A percentile compares a stretch with the other conserved stretches of the same genome.
Conservation (phyloP, 345 rosid species). For the Syzygium oleosum region DNA sequence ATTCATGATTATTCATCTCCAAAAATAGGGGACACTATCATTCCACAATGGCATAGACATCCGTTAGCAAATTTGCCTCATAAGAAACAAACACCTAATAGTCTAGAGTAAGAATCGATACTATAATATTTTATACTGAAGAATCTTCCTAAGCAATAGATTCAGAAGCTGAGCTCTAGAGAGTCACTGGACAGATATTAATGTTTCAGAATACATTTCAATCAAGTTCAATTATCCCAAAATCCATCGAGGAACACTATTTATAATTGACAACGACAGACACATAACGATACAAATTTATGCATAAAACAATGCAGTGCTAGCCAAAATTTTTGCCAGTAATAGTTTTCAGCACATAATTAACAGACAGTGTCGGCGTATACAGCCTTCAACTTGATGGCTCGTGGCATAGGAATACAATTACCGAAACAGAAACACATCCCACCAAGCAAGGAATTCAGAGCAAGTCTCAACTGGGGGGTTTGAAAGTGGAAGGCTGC, state of each 20-base stretch:
- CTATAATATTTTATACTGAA: neutral
- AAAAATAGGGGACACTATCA: neutral
- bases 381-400: neutral
- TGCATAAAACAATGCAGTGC: neutral
- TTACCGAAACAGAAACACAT: neutral
- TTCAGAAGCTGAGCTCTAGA: neutral
- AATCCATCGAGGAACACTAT: neutral
- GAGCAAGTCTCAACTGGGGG: slow-evolving; percentile 17
- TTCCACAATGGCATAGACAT: neutral
- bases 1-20: neutral
- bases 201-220: neutral
- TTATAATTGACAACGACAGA: neutral
- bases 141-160: neutral
- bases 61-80: neutral
- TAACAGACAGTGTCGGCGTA: neutral
- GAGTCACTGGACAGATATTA: neutral
- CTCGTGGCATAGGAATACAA: neutral
- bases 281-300: neutral
- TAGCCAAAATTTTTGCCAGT: neutral
- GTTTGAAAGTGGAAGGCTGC: slow-evolving; percentile 77
- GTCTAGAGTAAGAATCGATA: neutral
- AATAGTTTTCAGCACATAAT: neutral
- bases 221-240: neutral
- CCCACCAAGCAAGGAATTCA: neutral
- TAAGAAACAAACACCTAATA: neutral